A percentile compares a stretch with the other conserved stretches of the same genome.
Conservation (phyloP, 306 rosid genomes). For the Citrullus colocynthis region DNA sequence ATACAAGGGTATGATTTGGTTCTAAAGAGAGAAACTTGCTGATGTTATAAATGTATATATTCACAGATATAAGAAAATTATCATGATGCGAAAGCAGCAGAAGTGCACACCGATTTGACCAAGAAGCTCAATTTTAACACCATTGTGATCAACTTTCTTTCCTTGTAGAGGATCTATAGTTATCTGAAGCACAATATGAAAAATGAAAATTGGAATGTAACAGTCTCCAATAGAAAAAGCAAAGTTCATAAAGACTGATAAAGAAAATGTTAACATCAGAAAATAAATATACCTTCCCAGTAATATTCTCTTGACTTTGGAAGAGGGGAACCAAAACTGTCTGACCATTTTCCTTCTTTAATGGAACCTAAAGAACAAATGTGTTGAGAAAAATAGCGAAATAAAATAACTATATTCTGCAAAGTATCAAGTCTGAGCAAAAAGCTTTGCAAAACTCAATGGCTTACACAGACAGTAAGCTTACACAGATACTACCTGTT, state of each 20-base stretch:
- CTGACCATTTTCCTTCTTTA: conserved; percentile 87
- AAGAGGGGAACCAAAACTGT: conserved; percentile 77
- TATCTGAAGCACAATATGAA: conserved; percentile 32
- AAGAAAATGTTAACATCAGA: neutral
- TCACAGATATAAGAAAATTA: neutral
- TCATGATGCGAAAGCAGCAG: conserved; percentile 1
- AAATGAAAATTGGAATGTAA: neutral
- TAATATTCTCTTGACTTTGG: conserved; percentile 95
- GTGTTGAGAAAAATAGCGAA: neutral
- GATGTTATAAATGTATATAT: neutral
- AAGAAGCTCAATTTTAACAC: conserved; percentile 89
- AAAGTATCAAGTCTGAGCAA: neutral
- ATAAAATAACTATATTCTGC: neutral
- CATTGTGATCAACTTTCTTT: conserved; percentile 93
- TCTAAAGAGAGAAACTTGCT: neutral
- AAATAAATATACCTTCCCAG: conserved; percentile 62
- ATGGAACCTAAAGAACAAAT: conserved; percentile 39
- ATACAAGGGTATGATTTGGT: neutral
- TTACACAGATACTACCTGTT: neutral
- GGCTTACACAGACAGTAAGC: neutral
- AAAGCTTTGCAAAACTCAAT: neutral
- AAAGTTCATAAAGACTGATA: neutral
- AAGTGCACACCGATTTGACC: conserved; percentile 76
- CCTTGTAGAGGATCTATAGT: conserved; percentile 89
- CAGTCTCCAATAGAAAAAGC: neutral